Base-by-base conservation (phyloP, 2,329 filamentous ascomycete genomes). In the Didymella sp. region DNA sequence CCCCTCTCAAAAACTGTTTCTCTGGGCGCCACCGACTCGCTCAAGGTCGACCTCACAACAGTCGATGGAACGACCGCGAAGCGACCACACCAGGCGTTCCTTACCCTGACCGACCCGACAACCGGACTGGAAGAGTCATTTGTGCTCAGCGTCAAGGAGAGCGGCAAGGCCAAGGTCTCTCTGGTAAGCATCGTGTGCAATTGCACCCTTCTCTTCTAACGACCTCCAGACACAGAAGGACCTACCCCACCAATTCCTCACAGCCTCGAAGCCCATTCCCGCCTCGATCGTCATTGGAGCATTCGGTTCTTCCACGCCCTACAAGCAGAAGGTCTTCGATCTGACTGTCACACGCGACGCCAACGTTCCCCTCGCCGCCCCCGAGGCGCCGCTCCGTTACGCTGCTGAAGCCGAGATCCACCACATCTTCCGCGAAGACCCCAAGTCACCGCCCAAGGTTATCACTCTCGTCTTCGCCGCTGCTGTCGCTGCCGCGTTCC, bases 81-180 rank as follows among this genome's bases (percentile, higher is more conserved):
- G 82, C 87, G 90, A 64, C 92, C 95, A 67, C 95, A 99, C 78
- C 95, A 99, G 79, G 92, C 92, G 6, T 97, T 97, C 81, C 83
- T 99, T 51, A 83, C 95, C 15, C 78, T 99, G 56, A 88, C 86
- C 68, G 92, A 98, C 67, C 80, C 84, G 11, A 80, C 82, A 12
- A 88, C 87, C 11, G 91, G 91, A 31, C 82, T 99, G 43, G 93
- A 98, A 77, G 88, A 92, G 22, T 92, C 93, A 1, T 96, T 94
- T 70, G 87, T 92, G 1, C 83, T 99, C 68, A 88, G 80, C 11
- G 81, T 96, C 44, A 96, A 96, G 80, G 90, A 95, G 9, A 92
- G 84, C 69, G 95, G 95, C 65, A 96, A 96, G 79, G 92, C 86
- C 21, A 88, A 87, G 52, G 83, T 96, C 28, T 89, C 96, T 67